Percentiles rank a stretch among this genome's conserved stretches.
Evolutionary conservation across 1,284 basidiomycete species (phyloP).

Genomic region (Porogramme epimiltina): DNA sequence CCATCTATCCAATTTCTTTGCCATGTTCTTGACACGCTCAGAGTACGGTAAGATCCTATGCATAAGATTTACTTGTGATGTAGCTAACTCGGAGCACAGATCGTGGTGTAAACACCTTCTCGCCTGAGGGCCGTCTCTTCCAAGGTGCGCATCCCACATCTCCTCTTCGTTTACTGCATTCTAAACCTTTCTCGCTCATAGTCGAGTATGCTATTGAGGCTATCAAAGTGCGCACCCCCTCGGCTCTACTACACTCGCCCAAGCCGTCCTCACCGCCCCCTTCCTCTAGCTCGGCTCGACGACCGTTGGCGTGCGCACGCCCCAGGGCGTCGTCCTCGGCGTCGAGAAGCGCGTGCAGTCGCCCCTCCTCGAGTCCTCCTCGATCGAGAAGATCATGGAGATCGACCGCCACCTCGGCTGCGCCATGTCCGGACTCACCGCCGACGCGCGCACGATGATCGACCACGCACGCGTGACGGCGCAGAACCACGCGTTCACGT

Average conservation of each 20-base stretch:
- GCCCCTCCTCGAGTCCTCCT: constrained; percentile 91
- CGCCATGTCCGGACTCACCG: constrained; percentile 97
- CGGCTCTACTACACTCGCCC: neutral
- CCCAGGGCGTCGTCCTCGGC: constrained; percentile 89
- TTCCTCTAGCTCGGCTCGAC: constrained; percentile 88
- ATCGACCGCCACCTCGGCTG: constrained; percentile 96
- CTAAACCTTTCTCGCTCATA: constrained; percentile 32
- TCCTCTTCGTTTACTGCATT: neutral
- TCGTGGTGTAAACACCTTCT: constrained; percentile 98
- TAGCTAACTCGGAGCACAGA: constrained; percentile 51
- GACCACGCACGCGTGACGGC: constrained; percentile 98
- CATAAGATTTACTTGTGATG: too few species aligned
- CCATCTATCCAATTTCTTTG: neutral
- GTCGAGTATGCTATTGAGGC: constrained; percentile 99
- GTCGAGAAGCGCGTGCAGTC: constrained; percentile 99
- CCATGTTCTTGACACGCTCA: constrained; percentile 91
- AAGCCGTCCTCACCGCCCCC: neutral
- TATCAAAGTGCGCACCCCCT: constrained; percentile 71
- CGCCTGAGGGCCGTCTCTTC: constrained; percentile 93
- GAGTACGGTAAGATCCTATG: constrained; percentile 71
- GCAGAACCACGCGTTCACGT: constrained; percentile 96
- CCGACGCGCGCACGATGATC: constrained; percentile 99
- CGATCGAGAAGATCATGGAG: constrained; percentile 99
- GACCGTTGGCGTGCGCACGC: constrained; percentile 90
- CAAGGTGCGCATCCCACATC: constrained; percentile 61